Base-by-base conservation (phyloP, 129 eudicot species). In the Logfia minima region DNA sequence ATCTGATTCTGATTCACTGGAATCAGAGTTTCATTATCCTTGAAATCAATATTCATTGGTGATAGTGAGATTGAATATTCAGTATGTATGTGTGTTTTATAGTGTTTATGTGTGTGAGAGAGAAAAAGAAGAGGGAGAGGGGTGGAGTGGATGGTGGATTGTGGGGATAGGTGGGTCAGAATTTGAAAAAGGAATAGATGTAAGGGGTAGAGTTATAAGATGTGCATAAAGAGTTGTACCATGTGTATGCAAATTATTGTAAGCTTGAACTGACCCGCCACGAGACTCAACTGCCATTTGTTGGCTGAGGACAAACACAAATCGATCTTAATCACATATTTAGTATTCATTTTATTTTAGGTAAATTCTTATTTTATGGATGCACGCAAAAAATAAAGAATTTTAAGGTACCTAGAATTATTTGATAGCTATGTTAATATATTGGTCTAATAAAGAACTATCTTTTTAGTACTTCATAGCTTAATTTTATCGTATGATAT, bases 241-340 rank as follows among this genome's bases (percentile, higher is more conserved):
- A 68, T 75, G 41, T 76, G 24, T 68, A 76, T 70, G 17, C 53
- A 48, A 14, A 48, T 48, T 48, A 14, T 48, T 48, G 22, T 51
- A 59, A 71, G 24, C 19, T 37, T 67, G 63, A 77, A 70, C 72
- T 80, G 85, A 71, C 83, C 79, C 83, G 58, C 85, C 85, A 85
- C 87, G 80, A 68, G 83, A 75, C 84, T 78, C 88, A 82, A 78
- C 82, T 87, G 88, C 88, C 84, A 84, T 76, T 81, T 85, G 88
- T 87, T 74, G 80, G 79, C 80, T 61, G 71, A 66, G 11, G 76
- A 81, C 84, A 81, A 75, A 59, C 76, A 81, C 17, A 23, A 41
- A 60, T 68, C 58, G 21, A 81, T 75, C 75, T 75, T 62, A 58
- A 56, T 80, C 70, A 9, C 26, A 0, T 2, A 41, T 52, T 72